Conservation (phyloP, 1,284 basidiomycete genomes). For the Leccinum pachyderme region DNA sequence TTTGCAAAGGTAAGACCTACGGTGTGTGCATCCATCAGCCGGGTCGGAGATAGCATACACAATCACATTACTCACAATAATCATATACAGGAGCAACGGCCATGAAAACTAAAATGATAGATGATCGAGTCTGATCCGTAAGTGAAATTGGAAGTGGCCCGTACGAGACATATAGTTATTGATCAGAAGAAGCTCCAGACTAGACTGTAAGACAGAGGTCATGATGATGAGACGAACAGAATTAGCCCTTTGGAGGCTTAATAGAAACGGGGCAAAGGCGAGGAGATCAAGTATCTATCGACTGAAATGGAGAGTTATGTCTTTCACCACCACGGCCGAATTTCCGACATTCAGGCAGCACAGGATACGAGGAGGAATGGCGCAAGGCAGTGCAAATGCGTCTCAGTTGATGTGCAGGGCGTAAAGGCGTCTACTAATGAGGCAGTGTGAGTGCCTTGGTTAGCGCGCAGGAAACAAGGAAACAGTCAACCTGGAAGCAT, state of each 20-base stretch:
- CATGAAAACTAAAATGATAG: not conserved
- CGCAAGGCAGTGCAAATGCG: not conserved
- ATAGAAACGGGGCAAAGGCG: not conserved
- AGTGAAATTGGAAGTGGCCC: not conserved
- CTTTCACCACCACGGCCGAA: not conserved
- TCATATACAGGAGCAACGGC: not conserved
- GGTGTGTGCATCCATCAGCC: not conserved
- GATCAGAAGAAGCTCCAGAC: not conserved
- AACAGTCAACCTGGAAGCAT: not conserved
- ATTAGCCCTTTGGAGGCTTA: not conserved
- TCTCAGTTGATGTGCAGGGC: no score
- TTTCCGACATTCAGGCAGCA: not conserved
- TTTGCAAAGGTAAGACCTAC: not conserved
- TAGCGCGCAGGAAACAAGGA: not conserved
- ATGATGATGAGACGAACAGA: not conserved
- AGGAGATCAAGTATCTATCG: not conserved
- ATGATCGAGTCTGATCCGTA: not conserved
- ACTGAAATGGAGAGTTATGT: not conserved
- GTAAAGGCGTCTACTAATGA: not conserved
- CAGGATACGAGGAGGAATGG: not conserved
- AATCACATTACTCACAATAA: not conserved
- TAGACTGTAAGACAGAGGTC: not conserved
- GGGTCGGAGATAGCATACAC: not conserved
- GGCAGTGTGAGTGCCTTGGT: not conserved
- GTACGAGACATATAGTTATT: not conserved